Evolutionary conservation across 768 basidiomycete species (phyloP), one percentile per base, ranked within the genome.

Genomic region (Agrocybe pediades): DNA sequence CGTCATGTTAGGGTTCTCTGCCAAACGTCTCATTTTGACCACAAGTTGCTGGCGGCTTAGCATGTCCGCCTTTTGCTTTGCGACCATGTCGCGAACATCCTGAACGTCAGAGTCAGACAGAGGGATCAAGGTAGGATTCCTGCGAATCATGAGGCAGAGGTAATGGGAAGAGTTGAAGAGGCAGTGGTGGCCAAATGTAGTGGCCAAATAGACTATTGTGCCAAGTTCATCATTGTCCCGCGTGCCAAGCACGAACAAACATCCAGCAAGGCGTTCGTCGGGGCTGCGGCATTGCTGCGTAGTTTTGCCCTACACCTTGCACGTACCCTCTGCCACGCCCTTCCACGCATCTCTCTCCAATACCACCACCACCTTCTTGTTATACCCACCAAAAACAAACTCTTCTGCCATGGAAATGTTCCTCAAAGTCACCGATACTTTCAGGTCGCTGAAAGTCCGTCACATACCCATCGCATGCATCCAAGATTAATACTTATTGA

Each of bases 31-130:
- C 71, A 80, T 74, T 46, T 74, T 79, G 39, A 66, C 51, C 52
- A 79, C 65, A 43, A 74, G 65, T 46, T 69, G 70, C 59, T 80
- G 76, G 19, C 77, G 73, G 24, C 66, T 65, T 1, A 71, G 66
- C 15, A 67, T 65, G 4, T 79, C 76, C 7, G 70, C 62, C 56
- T 76, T 81, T 55, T 82, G 79, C 58, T 79, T 73, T 21, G 72
- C 71, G 3, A 83, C 74, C 62, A 86, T 68, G 45, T 86, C 82
- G 39, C 89, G 83, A 39, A 92, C 75, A 56, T 90, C 89, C 72
- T 92, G 87, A 24, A 93, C 86, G 66, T 92, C 91, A 19, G 76
- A 68, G 67, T 92, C 90, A 55, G 75, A 82, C 82, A 93, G 84
- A 24, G 79, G 81, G 58, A 93, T 88, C 51, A 88, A 77, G 1